Percentiles rank a stretch among this genome's conserved stretches.
phyloP scores from a whole-genome alignment of 306 rosid species.

The Vigna mungo region DNA sequence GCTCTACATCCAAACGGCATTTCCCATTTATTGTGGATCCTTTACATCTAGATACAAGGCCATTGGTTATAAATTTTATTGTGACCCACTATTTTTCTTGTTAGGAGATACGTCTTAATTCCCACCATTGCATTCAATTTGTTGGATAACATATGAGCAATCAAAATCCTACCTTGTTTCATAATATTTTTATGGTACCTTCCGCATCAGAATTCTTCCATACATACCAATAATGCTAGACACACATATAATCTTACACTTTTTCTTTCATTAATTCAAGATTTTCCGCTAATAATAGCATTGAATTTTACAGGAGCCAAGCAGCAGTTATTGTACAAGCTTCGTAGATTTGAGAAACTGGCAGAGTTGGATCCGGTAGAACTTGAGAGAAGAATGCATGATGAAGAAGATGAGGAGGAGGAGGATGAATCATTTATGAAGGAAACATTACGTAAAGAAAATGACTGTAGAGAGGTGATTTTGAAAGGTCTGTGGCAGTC shows the following conservation, averaged over 20 bases:
- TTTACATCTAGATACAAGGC: conserved; percentile 19
- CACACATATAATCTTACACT: neutral
- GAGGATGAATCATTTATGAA: conserved; percentile 39
- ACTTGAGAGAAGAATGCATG: conserved; percentile 79
- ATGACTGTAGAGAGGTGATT: conserved; percentile 41
- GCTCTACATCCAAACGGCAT: conserved; percentile 37
- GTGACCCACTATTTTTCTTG: conserved; percentile 53
- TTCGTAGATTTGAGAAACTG: conserved; percentile 86
- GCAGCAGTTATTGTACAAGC: conserved; percentile 80
- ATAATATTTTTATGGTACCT: conserved; percentile 36
- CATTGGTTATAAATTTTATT: conserved; percentile 34
- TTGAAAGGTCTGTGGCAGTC: conserved; percentile 48
- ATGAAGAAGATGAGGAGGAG: conserved; percentile 51
- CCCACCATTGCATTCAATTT: conserved; percentile 45
- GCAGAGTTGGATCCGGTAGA: conserved; percentile 85
- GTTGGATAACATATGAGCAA: conserved; percentile 36
- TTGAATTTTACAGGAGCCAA: conserved; percentile 71
- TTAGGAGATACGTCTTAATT: conserved; percentile 46
- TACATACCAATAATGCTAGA: conserved; percentile 7
- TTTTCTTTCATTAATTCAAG: conserved; percentile 1
- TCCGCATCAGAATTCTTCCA: conserved; percentile 31
- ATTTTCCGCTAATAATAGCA: conserved; percentile 13
- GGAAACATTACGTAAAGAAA: conserved; percentile 43
- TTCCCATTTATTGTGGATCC: conserved; percentile 41
- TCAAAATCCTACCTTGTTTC: conserved; percentile 7